These are phyloP conservation scores for Aspergillus bertholletiae DNA, from an alignment of 495 filamentous ascomycete species.

Conservation along the genomic window DNA sequence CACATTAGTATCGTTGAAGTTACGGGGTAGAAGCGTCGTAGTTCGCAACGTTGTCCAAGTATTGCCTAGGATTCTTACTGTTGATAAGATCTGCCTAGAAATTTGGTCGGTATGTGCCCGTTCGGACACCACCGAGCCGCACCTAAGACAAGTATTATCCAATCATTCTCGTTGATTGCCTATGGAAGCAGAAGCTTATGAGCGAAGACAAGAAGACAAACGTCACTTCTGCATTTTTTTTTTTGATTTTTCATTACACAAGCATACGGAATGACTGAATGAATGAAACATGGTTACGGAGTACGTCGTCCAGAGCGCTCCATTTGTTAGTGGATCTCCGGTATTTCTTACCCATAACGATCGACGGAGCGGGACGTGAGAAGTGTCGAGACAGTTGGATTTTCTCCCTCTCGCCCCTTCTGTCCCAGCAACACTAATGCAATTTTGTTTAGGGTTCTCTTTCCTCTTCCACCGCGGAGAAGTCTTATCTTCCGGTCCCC, in stretches of 20 bases:
- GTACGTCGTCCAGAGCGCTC: too few species aligned
- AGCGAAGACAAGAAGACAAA: not conserved
- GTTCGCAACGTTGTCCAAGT: too few species aligned
- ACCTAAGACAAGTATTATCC: not conserved
- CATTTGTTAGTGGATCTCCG: constrained; percentile 8
- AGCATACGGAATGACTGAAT: constrained; percentile 3
- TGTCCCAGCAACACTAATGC: constrained; percentile 1
- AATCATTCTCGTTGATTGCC: not conserved
- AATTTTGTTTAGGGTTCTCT: not conserved
- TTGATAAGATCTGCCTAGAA: not conserved
- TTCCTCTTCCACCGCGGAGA: constrained; percentile 1
- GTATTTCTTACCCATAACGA: not conserved
- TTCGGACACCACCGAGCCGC: not conserved
- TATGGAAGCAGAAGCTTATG: not conserved
- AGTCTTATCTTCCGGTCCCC: not conserved
- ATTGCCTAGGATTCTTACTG: not conserved
- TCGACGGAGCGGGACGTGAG: constrained; percentile 1
- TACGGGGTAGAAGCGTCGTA: too few species aligned
- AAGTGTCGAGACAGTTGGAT: not conserved
- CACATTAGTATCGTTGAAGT: too few species aligned
- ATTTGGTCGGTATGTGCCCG: not conserved
- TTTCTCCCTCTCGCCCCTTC: not conserved
- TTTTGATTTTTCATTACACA: not conserved
- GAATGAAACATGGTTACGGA: not conserved
- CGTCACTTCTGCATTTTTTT: not conserved